A percentile compares a stretch with the other conserved stretches of the same genome.
Conservation (phyloP, 768 basidiomycete genomes). For the Leucogyrophana mollusca region DNA sequence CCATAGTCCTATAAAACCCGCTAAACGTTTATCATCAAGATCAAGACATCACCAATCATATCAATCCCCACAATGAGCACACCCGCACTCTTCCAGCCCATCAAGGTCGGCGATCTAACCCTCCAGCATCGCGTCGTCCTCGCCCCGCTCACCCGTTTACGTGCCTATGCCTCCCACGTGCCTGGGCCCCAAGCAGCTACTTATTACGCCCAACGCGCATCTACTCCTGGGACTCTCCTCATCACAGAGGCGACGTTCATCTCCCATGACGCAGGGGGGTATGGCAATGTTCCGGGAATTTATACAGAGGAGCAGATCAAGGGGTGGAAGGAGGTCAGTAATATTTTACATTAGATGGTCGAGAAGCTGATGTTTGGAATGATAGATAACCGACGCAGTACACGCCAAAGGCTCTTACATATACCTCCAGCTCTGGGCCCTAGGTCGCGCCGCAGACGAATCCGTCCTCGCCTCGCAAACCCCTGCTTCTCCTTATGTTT, state of each 20-base stretch:
- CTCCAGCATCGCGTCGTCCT: conserved; percentile 53
- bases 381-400: conserved; percentile 55
- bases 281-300: conserved; percentile 55
- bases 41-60: no score
- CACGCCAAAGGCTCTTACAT: conserved; percentile 52
- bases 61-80: neutral
- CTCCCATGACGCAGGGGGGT: conserved; percentile 47
- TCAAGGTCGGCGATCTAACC: conserved; percentile 38
- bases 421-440: conserved; percentile 52
- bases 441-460: conserved; percentile 42
- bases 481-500: conserved; percentile 28
- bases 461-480: conserved; percentile 36
- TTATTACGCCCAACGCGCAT: conserved; percentile 51
- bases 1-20: no score
- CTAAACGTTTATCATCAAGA: no score
- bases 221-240: conserved; percentile 49
- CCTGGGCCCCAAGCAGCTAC: conserved; percentile 35
- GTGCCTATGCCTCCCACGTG: conserved; percentile 35
- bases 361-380: neutral
- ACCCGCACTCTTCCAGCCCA: conserved; percentile 43
- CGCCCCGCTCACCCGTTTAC: conserved; percentile 50
- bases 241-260: conserved; percentile 61
- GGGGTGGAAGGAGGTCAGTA: conserved; percentile 46
- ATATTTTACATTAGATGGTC: no score
- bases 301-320: conserved; percentile 58